A percentile compares a stretch with the other conserved stretches of the same genome.
Evolutionary conservation across 306 rosid genomes (phyloP).

Genomic region (Ochetophila trinervis): DNA sequence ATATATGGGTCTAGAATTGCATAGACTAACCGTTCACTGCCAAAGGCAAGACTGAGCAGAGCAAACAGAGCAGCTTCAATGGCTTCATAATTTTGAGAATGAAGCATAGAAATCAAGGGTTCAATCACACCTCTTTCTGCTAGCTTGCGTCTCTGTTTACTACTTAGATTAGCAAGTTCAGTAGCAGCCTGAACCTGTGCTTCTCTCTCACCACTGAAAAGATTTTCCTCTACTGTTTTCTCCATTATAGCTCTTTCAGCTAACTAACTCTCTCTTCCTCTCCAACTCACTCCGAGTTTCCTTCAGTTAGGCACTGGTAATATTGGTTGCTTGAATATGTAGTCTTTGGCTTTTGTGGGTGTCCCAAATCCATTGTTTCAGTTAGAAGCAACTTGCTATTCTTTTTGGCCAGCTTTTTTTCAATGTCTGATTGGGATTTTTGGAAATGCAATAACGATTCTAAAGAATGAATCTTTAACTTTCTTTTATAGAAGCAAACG

Average conservation of each 20-base stretch:
- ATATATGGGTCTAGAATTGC: neutral
- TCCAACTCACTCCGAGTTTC: neutral
- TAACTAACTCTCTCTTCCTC: neutral
- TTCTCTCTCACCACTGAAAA: conserved; percentile 45
- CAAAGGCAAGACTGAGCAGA: conserved; percentile 71
- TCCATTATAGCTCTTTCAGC: conserved; percentile 48
- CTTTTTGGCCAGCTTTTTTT: conserved; percentile 47
- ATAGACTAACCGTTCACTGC: conserved; percentile 75
- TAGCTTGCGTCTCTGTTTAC: conserved; percentile 55
- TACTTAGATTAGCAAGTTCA: conserved; percentile 43
- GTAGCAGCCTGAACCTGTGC: conserved; percentile 59
- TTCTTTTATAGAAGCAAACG: conserved; percentile 65
- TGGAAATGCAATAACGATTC: conserved; percentile 38
- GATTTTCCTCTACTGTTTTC: conserved; percentile 44
- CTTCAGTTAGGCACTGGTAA: conserved; percentile 28
- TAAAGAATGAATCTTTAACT: conserved; percentile 52
- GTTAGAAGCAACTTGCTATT: conserved; percentile 66
- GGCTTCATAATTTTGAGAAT: conserved; percentile 48
- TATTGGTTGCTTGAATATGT: conserved; percentile 68
- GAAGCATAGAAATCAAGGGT: conserved; percentile 74
- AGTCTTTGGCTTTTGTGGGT: conserved; percentile 50
- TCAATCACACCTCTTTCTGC: conserved; percentile 51
- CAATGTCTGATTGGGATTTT: conserved; percentile 17
- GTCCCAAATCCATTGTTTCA: conserved; percentile 79
- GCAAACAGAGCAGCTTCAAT: conserved; percentile 69